phyloP scores from a whole-genome alignment of 2,329 filamentous ascomycete genomes.

The Ambrosiella xylebori region DNA sequence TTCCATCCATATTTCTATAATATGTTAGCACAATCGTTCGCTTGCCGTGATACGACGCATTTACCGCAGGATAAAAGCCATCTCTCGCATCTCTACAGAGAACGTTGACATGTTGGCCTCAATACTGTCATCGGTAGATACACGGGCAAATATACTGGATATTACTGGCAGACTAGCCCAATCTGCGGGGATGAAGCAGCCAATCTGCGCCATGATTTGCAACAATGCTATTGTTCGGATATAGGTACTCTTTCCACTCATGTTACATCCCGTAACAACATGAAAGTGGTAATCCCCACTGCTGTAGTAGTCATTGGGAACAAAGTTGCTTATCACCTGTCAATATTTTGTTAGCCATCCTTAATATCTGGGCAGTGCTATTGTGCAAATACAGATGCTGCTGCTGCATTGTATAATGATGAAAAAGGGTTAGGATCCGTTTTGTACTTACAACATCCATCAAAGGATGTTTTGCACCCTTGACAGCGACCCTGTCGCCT shows the following conservation, averaged over 20 bases:
- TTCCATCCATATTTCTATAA: conserved; percentile 51
- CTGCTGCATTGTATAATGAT: neutral
- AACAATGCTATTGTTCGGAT: conserved; percentile 72
- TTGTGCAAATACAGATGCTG: neutral
- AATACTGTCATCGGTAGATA: conserved; percentile 74
- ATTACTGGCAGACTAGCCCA: conserved; percentile 70
- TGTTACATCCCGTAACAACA: conserved; percentile 89
- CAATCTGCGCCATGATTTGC: conserved; percentile 85
- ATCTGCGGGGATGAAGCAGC: conserved; percentile 72
- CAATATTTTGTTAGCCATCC: neutral
- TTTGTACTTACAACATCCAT: conserved; percentile 40
- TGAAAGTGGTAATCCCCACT: conserved; percentile 70
- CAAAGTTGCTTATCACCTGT: conserved; percentile 37
- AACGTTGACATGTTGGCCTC: conserved; percentile 89
- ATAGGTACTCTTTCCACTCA: conserved; percentile 96
- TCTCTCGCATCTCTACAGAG: conserved; percentile 87
- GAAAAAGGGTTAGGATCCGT: neutral
- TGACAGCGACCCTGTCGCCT: conserved; percentile 51
- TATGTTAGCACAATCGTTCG: neutral
- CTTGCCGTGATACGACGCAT: neutral
- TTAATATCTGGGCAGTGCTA: neutral
- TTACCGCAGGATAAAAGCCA: conserved; percentile 69
- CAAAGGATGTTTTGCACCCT: conserved; percentile 61
- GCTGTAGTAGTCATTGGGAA: conserved; percentile 84
- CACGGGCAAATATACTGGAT: conserved; percentile 69